These are phyloP conservation scores for Lentinula lateritia DNA, from an alignment of 768 basidiomycete genomes.

Conservation along the genomic window DNA sequence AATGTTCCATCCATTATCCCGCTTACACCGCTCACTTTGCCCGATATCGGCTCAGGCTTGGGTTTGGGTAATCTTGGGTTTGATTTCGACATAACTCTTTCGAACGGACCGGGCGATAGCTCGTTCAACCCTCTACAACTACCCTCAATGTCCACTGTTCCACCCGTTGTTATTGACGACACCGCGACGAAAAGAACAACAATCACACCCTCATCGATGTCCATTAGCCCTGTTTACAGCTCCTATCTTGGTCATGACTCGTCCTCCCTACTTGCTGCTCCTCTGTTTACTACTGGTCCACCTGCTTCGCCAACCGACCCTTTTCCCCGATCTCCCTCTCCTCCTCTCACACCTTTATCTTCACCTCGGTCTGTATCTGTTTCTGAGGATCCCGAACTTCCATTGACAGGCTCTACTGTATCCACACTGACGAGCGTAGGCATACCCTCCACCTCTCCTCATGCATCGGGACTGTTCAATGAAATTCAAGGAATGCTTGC, in stretches of 20 bases:
- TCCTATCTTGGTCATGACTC: background rate
- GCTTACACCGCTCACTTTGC: background rate
- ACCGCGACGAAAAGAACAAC: slow-evolving; percentile 6
- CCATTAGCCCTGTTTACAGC: slow-evolving; percentile 2
- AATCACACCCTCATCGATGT: background rate
- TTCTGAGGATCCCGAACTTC: background rate
- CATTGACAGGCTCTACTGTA: background rate
- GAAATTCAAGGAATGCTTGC: slow-evolving; percentile 5
- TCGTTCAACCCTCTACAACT: background rate
- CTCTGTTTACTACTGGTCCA: background rate
- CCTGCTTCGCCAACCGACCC: slow-evolving; percentile 3
- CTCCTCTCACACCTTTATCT: background rate
- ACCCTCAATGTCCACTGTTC: slow-evolving; percentile 9
- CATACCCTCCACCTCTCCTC: background rate
- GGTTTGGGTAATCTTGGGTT: background rate
- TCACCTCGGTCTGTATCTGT: background rate
- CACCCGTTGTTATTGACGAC: slow-evolving; percentile 22
- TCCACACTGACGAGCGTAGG: background rate
- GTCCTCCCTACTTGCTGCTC: slow-evolving; percentile 1
- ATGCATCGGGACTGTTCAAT: background rate
- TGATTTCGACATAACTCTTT: background rate
- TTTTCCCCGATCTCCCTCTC: slow-evolving; percentile 4
- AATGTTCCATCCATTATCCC: background rate
- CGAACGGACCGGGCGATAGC: background rate
- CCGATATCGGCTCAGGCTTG: slow-evolving; percentile 1